These are phyloP conservation scores for Saccharomycopsis malanga DNA, from an alignment of 805 yeast genomes.

Conservation along the genomic window DNA sequence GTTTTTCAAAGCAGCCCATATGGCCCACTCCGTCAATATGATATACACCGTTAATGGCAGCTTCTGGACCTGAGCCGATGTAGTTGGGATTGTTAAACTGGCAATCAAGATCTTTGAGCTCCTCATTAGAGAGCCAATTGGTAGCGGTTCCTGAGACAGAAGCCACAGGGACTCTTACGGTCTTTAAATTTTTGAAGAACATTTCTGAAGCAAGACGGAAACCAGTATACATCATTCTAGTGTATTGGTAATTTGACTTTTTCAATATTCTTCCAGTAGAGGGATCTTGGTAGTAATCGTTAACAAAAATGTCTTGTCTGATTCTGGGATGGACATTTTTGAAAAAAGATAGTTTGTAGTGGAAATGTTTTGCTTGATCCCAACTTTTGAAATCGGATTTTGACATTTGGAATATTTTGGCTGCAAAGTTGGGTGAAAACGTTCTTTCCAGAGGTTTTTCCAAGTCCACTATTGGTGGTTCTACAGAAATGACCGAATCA, in stretches of 20 bases:
- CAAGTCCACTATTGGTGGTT: conserved; percentile 40
- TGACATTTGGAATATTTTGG: neutral
- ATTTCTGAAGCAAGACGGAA: neutral
- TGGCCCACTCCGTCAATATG: neutral
- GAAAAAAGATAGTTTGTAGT: neutral
- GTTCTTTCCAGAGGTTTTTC: too few relatives aligned
- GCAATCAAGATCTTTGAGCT: neutral
- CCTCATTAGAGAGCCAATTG: neutral
- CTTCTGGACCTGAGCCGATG: neutral
- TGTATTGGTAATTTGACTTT: neutral
- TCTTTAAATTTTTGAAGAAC: neutral
- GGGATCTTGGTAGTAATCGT: neutral
- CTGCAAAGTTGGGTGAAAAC: neutral
- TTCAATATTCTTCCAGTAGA: neutral
- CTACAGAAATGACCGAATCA: conserved; percentile 48
- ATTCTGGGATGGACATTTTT: neutral
- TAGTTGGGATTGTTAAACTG: too few relatives aligned
- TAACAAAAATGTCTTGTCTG: neutral
- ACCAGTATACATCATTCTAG: neutral
- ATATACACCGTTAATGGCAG: neutral
- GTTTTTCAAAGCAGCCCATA: neutral
- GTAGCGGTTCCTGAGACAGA: neutral
- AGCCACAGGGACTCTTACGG: neutral
- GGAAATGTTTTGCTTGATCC: neutral
- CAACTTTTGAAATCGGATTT: neutral